Conservation (phyloP, 352 stramenopile genomes). For the Hyaloperonospora arabidopsidis region DNA sequence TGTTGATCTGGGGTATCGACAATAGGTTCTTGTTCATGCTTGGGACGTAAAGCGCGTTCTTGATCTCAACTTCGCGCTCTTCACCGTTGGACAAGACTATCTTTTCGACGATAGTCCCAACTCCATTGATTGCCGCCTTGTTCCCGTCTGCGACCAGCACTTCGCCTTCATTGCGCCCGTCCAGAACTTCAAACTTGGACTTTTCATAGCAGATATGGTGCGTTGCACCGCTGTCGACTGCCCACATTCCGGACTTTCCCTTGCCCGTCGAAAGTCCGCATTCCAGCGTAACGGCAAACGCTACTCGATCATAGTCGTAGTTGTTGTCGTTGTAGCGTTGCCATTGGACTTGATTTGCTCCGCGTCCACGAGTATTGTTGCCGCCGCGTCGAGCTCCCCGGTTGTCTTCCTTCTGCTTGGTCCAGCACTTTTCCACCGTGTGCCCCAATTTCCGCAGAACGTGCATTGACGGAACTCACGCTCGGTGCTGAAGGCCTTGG, state of each 20-base stretch:
- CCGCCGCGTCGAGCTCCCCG: too few species aligned
- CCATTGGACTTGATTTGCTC: too few species aligned
- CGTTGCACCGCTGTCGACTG: background rate
- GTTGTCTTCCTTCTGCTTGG: too few species aligned
- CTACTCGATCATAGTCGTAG: too few species aligned
- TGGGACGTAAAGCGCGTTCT: constrained; percentile 14
- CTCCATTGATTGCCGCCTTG: background rate
- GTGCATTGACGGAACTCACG: too few species aligned
- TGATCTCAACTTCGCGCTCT: constrained; percentile 9
- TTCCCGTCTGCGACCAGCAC: background rate
- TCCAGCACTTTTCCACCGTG: too few species aligned
- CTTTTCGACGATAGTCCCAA: constrained; percentile 3
- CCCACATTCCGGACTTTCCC: background rate
- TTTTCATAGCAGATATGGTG: background rate
- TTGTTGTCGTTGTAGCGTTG: too few species aligned
- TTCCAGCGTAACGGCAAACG: too few species aligned
- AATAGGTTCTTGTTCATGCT: constrained; percentile 6
- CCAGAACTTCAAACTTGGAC: background rate
- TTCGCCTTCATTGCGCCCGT: background rate
- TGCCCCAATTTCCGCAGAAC: too few species aligned
- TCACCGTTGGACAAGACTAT: constrained; percentile 9
- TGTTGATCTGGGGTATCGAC: background rate
- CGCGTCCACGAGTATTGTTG: too few species aligned
- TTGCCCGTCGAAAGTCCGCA: too few species aligned
- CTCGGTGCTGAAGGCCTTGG: too few species aligned